phyloP scores from a whole-genome alignment of 75 land plant genomes.

The Larix kaempferi region DNA sequence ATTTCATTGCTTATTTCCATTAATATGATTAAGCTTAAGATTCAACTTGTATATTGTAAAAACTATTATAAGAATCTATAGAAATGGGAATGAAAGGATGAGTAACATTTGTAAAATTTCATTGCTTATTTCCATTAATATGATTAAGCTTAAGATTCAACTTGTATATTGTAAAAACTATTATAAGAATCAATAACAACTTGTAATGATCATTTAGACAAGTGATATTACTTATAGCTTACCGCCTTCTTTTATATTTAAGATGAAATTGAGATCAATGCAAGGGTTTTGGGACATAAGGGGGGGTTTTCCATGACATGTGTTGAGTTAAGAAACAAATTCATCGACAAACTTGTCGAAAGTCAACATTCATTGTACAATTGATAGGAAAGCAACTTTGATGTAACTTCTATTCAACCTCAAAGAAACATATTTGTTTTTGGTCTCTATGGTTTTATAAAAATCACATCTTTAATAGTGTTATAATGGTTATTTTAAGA shows the following conservation, averaged over 20 bases:
- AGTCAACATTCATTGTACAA: conserved; percentile 58
- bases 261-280: conserved; percentile 64
- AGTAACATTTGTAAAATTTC: not conserved
- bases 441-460: too few species aligned
- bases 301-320: conserved; percentile 42
- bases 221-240: not conserved
- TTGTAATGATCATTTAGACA: not conserved
- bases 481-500: too few species aligned
- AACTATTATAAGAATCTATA: not conserved
- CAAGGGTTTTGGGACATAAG: conserved; percentile 45
- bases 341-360: conserved; percentile 50
- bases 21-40: too few species aligned
- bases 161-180: not conserved
- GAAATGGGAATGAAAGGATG: not conserved
- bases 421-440: too few species aligned
- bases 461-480: too few species aligned
- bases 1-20: too few species aligned
- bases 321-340: conserved; percentile 44
- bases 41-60: not conserved
- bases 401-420: not conserved
- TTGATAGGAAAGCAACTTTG: conserved; percentile 26
- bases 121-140: too few species aligned
- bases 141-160: too few species aligned
- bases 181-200: not conserved
- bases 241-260: conserved; percentile 3